Evolutionary conservation across 2,329 filamentous ascomycete genomes (phyloP), one percentile per base, ranked within the genome.

Genomic region (Didymella glomerata): DNA sequence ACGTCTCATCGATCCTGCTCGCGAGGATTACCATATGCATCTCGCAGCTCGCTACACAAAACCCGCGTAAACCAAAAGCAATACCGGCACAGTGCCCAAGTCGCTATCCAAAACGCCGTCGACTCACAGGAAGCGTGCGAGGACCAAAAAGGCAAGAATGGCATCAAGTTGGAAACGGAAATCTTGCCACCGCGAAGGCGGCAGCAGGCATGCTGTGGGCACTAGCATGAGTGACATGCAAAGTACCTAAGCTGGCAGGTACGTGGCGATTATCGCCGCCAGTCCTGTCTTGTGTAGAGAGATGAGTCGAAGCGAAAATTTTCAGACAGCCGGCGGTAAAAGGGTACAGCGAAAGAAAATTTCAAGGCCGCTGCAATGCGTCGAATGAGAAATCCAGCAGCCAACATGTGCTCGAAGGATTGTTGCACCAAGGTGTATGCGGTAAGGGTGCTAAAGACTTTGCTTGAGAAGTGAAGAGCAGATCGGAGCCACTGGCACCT

Each of bases 231-330:
- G 38, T 56, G 47, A 53, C 44, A 62, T 62, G 61, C 59, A 57
- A 18, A 36, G 41, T 53, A 60, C 61, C 55, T 38, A 44, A 48
- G 30, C 32, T 14, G 40, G 32, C 24, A 48, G 49, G 62, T 68
- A 71, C 68, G 69, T 72, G 72, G 69, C 73, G 64, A 68, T 38
- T 71, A 65, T 73, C 68, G 60, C 64, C 47, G 55, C 63, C 66
- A 69, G 56, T 68, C 54, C 42, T 47, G 44, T 34, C 36, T 57
- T 40, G 56, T 48, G 50, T 38, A 50, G 59, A 54, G 57, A 62
- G 40, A 64, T 53, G 55, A 64, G 63, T 64, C 53, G 41, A 59
- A 55, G 49, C 16, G 41, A 52, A 49, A 64, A 48, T 60, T 68
- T 64, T 64, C 47, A 55, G 25, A 55, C 47, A 48, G 22, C 52